Evolutionary conservation across 352 stramenopile genomes (phyloP).

Genomic region (Blastocystis sp.): DNA sequence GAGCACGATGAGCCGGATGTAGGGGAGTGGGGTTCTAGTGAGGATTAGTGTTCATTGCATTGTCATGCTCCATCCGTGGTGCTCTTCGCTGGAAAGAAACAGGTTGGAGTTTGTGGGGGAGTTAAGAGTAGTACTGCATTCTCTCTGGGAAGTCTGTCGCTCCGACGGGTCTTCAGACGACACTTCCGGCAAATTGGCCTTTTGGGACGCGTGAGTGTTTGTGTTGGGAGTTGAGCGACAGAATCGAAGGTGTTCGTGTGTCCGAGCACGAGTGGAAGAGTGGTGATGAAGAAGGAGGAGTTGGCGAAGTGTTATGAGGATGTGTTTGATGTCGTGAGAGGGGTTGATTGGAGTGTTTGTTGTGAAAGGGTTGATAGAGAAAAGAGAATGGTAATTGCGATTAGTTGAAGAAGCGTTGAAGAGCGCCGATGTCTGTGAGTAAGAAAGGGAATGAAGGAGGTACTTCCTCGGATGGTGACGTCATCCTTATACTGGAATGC

Average conservation of each 20-base stretch:
- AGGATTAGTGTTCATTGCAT: conserved; percentile 40
- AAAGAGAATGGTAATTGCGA: too few species aligned
- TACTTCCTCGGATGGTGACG: too few species aligned
- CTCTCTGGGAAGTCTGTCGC: conserved; percentile 18
- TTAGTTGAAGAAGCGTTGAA: too few species aligned
- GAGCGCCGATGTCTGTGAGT: too few species aligned
- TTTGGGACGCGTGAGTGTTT: neutral
- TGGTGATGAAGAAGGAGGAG: conserved; percentile 72
- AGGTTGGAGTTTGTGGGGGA: conserved; percentile 3
- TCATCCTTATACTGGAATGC: too few species aligned
- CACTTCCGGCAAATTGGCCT: conserved; percentile 13
- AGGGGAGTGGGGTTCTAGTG: neutral
- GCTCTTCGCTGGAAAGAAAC: conserved; percentile 57
- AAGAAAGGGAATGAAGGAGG: too few species aligned
- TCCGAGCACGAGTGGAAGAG: conserved; percentile 66
- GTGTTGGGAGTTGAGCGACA: neutral
- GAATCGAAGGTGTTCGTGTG: conserved; percentile 68
- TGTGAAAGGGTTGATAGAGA: too few species aligned
- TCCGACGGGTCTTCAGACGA: neutral
- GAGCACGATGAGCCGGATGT: conserved; percentile 44
- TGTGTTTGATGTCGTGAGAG: conserved; percentile 15
- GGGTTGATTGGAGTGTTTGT: neutral
- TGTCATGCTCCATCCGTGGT: conserved; percentile 50
- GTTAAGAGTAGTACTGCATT: neutral
- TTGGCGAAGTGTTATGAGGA: conserved; percentile 53